Evolutionary conservation across 192 early-diverging fungal species (phyloP).

Genomic region (Coemansia asiatica): DNA sequence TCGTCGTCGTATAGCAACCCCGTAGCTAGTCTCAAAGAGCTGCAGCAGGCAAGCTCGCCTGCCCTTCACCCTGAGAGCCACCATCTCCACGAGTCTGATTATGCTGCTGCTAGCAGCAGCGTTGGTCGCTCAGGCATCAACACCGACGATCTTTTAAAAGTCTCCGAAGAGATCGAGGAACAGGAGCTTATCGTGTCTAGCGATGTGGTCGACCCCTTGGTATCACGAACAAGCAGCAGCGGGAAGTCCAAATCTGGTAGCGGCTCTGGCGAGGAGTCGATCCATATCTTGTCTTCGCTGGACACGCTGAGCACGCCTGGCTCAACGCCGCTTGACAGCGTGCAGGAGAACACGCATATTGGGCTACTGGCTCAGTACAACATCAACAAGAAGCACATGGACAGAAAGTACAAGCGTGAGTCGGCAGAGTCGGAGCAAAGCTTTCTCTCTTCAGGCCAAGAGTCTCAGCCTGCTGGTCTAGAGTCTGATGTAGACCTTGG

Average conservation of each 20-base stretch:
- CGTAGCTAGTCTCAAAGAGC: constrained; percentile 23
- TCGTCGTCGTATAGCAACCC: constrained; percentile 25
- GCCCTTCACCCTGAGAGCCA: constrained; percentile 32
- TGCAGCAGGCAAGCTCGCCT: constrained; percentile 29
- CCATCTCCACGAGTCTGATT: neutral
- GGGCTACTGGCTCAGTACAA: constrained; percentile 49
- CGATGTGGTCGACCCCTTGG: constrained; percentile 3
- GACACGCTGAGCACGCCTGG: constrained; percentile 43
- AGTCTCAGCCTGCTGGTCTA: constrained; percentile 3
- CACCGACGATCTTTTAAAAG: neutral
- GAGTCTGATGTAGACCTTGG: constrained; percentile 25
- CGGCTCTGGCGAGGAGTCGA: constrained; percentile 39
- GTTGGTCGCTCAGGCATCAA: constrained; percentile 13
- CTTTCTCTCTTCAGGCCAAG: constrained; percentile 18
- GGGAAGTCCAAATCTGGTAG: constrained; percentile 28
- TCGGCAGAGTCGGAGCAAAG: constrained; percentile 21
- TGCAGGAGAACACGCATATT: constrained; percentile 36
- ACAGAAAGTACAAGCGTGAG: constrained; percentile 18
- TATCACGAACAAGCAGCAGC: constrained; percentile 26
- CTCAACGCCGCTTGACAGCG: constrained; percentile 40
- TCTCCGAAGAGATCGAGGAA: neutral
- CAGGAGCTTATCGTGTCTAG: constrained; percentile 3
- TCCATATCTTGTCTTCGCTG: constrained; percentile 43
- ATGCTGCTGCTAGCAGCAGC: neutral
- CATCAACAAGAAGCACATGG: constrained; percentile 27